Base-by-base conservation (phyloP, 805 yeast genomes). In the Candida ficus region DNA sequence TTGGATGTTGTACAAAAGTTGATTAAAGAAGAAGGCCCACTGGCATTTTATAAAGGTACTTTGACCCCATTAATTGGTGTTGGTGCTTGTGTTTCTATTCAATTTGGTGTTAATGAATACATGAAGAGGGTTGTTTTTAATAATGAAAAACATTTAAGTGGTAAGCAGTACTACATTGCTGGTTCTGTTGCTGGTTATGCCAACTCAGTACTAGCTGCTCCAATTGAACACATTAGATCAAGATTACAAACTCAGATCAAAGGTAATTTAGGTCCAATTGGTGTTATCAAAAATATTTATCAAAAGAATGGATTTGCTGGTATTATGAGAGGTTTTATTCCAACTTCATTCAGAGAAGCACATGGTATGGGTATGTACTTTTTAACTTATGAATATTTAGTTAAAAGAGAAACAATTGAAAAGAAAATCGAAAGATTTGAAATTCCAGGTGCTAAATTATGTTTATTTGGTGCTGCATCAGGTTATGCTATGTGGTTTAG, bases 1-100 rank as follows among this genome's bases (percentile, higher is more conserved):
- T 51, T 76, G 42, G 95, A 88, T 52, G 96, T 88, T 10, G 79
- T 89, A 17, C 74, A 75, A 56, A 73, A 78, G 51, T 68, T 93
- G 41, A 33, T 91, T 29, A 68, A 71, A 30, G 80, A 84, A 43
- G 99, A 93, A 63, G 99, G 99, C 2, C 74, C 80, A 7, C 43
- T 66, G 28, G 99, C 95, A 0, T 87, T 93, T 56, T 93, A 93
- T 62, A 81, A 95, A 62, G 99, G 99, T 27, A 89, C 96, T 1
- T 56, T 89, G 52, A 90, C 97, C 1, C 99, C 99, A 17, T 70
- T 93, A 52, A 62, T 91, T 27, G 99, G 99, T 11, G 87, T 91
- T n/a, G 99, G 99, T 38, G 96, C 95, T 0, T 90, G 97, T 70
- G 97, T 93, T 11, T 86, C 96, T 8, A 85, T 91, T 30, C 99